Evolutionary conservation across 139 green algal species (phyloP).

Genomic region (Astrephomene gubernaculifera): DNA sequence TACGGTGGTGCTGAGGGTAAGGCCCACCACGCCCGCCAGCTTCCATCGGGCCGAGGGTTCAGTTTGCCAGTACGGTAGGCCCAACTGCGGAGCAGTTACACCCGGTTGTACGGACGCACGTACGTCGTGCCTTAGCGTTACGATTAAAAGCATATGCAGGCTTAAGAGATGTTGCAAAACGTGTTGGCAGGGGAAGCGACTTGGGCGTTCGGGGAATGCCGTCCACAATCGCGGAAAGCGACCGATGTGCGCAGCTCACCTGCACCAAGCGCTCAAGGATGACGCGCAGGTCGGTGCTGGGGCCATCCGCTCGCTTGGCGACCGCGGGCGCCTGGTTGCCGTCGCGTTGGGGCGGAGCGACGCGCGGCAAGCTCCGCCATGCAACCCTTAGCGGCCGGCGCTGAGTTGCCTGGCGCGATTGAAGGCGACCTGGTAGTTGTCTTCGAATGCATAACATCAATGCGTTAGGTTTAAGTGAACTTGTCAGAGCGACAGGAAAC

Average conservation of each 20-base stretch:
- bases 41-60: conserved; percentile 67
- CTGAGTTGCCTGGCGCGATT: neutral
- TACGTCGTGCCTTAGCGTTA: no score
- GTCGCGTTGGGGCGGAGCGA: neutral
- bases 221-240: no score
- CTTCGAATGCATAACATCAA: neutral
- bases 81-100: conserved; percentile 73
- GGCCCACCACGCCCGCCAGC: conserved; percentile 87
- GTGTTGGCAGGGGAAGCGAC: no score
- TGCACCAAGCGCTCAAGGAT: conserved; percentile 72
- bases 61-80: conserved; percentile 86
- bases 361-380: conserved; percentile 5
- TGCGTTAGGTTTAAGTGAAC: no score
- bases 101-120: no score
- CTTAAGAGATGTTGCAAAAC: no score
- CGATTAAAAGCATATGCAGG: no score
- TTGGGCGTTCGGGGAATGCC: no score
- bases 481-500: no score
- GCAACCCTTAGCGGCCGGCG: neutral
- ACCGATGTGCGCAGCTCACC: neutral
- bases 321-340: neutral
- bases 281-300: conserved; percentile 78
- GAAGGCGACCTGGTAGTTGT: neutral
- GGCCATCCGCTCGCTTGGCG: conserved; percentile 59
- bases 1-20: conserved; percentile 95